A percentile compares a stretch with the other conserved stretches of the same genome.
Evolutionary conservation across 768 basidiomycete genomes (phyloP).

Genomic region (Amyloporia xantha): DNA sequence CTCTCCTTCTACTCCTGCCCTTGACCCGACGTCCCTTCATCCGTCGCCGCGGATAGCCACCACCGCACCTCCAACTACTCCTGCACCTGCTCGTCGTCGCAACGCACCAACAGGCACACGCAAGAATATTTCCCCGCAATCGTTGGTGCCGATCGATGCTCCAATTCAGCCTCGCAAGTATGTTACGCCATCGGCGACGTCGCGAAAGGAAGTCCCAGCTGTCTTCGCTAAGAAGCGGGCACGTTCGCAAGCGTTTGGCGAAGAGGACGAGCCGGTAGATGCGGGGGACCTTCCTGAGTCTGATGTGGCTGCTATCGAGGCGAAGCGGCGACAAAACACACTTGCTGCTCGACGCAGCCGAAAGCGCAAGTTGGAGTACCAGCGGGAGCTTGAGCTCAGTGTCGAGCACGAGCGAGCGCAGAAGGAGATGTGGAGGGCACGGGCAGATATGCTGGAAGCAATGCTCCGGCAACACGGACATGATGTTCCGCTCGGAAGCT

Average conservation of each 20-base stretch:
- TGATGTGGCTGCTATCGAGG: constrained; percentile 64
- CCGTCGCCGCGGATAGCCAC: constrained; percentile 25
- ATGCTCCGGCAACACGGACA: constrained; percentile 53
- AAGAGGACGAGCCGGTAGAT: constrained; percentile 46
- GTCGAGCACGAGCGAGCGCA: constrained; percentile 49
- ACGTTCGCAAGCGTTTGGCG: constrained; percentile 40
- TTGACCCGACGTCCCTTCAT: constrained; percentile 34
- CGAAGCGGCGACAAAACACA: constrained; percentile 80
- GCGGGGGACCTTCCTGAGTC: constrained; percentile 35
- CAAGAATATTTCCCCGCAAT: constrained; percentile 57
- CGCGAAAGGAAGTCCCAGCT: constrained; percentile 71
- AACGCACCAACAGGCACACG: constrained; percentile 57
- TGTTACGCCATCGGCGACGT: constrained; percentile 63
- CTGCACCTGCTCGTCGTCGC: constrained; percentile 26
- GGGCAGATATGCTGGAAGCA: constrained; percentile 41
- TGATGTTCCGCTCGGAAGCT: constrained; percentile 35
- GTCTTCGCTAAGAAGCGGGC: constrained; percentile 63
- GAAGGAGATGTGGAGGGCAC: constrained; percentile 56
- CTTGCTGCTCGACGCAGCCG: constrained; percentile 78
- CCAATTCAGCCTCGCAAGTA: constrained; percentile 80
- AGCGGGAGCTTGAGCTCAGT: constrained; percentile 54
- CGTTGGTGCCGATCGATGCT: constrained; percentile 64
- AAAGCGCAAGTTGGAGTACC: constrained; percentile 65
- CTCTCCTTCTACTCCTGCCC: constrained; percentile 44
- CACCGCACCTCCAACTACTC: constrained; percentile 13